Conservation (phyloP, 768 basidiomycete species). For the Termitomyces sp. region DNA sequence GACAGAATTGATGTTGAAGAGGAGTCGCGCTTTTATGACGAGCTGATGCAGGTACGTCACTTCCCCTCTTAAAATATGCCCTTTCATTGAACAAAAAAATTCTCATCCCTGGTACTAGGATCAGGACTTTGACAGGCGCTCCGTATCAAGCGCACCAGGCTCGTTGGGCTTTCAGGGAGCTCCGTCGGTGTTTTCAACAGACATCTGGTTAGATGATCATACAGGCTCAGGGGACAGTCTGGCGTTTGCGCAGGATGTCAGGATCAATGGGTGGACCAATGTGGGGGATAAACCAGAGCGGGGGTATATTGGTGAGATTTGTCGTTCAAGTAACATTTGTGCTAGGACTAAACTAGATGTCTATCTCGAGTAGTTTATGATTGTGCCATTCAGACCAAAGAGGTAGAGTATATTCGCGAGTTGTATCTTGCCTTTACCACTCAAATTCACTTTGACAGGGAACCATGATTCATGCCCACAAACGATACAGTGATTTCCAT, state of each 20-base stretch:
- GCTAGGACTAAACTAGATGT: neutral
- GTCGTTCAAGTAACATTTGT: neutral
- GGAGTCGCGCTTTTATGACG: slow-evolving; percentile 64
- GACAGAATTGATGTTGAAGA: slow-evolving; percentile 64
- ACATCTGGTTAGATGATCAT: slow-evolving; percentile 69
- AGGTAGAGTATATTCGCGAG: slow-evolving; percentile 24
- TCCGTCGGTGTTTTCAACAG: slow-evolving; percentile 60
- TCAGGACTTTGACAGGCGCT: slow-evolving; percentile 5
- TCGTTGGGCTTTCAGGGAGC: slow-evolving; percentile 27
- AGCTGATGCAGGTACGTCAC: slow-evolving; percentile 40
- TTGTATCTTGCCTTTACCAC: neutral
- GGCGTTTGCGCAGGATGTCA: slow-evolving; percentile 62
- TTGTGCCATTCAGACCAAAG: slow-evolving; percentile 64
- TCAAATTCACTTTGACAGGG: slow-evolving; percentile 32
- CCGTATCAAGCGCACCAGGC: slow-evolving; percentile 19
- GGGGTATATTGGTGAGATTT: slow-evolving; percentile 57
- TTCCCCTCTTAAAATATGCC: neutral
- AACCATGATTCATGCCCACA: slow-evolving; percentile 61
- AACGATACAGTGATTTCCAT: slow-evolving; percentile 65
- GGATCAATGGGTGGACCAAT: slow-evolving; percentile 66
- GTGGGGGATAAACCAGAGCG: slow-evolving; percentile 64
- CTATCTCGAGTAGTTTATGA: slow-evolving; percentile 53
- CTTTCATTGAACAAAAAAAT: neutral
- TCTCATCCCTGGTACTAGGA: slow-evolving; percentile 7
- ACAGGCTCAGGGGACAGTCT: slow-evolving; percentile 47